Evolutionary conservation across 176 grass and related monocot genomes (phyloP).

Genomic region (Ananas comosus): DNA sequence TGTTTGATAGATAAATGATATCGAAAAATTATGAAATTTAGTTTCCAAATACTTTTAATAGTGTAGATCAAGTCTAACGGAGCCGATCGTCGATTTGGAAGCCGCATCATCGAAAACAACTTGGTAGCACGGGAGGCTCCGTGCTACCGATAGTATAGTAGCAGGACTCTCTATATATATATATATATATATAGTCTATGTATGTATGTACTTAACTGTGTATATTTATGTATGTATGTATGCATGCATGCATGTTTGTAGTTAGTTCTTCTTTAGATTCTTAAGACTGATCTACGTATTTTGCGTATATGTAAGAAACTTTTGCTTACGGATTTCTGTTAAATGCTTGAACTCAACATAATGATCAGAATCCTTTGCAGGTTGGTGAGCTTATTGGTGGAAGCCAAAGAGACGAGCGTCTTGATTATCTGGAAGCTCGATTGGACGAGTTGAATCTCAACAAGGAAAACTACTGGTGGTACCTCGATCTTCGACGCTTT

Average conservation of each 20-base stretch:
- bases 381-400: conserved; percentile 94
- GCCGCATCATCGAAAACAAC: no score
- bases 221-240: no score
- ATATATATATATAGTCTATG: no score
- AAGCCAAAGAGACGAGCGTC: conserved; percentile 98
- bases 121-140: no score
- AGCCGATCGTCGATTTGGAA: no score
- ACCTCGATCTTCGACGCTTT: conserved; percentile 79
- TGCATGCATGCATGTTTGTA: neutral
- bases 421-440: conserved; percentile 76
- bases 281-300: neutral
- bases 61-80: no score
- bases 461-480: conserved; percentile 98
- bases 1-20: no score
- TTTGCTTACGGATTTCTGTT: neutral
- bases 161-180: no score
- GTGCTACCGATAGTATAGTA: no score
- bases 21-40: no score
- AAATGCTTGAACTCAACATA: neutral
- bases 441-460: conserved; percentile 78
- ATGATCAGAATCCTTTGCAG: conserved; percentile 29
- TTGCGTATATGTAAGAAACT: neutral
- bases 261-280: neutral
- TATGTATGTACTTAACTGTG: no score
- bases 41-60: no score